Conservation (phyloP, 176 grass and related monocot genomes). For the Pontederia paniculata region DNA sequence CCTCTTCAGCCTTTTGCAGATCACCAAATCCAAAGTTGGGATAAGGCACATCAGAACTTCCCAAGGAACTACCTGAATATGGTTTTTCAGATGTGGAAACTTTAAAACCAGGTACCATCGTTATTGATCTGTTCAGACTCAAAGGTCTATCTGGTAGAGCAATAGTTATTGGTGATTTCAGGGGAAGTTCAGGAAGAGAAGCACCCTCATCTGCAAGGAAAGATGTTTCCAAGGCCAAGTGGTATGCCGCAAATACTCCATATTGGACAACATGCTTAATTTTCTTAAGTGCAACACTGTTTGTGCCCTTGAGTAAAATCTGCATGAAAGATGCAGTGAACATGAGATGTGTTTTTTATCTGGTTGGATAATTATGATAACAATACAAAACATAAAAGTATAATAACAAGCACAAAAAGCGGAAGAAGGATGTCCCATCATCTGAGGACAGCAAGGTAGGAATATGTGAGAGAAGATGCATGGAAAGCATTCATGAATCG, state of each 20-base stretch:
- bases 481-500: too few relatives aligned
- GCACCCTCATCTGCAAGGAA: constrained; percentile 99
- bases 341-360: not conserved
- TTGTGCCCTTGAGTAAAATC: constrained; percentile 87
- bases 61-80: constrained; percentile 29
- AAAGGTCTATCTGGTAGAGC: constrained; percentile 84
- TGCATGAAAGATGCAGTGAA: constrained; percentile 24
- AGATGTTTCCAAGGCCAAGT: constrained; percentile 94
- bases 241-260: constrained; percentile 98
- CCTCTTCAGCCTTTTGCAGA: constrained; percentile 19
- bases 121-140: constrained; percentile 74
- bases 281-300: constrained; percentile 81
- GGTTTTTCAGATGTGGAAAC: constrained; percentile 24
- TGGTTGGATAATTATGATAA: too few relatives aligned
- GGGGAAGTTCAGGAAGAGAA: constrained; percentile 85
- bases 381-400: too few relatives aligned
- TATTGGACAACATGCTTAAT: constrained; percentile 95
- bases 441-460: too few relatives aligned
- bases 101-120: constrained; percentile 44
- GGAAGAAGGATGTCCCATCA: too few relatives aligned
- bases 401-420: too few relatives aligned
- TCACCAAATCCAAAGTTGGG: constrained; percentile 19
- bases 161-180: constrained; percentile 78
- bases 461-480: too few relatives aligned
- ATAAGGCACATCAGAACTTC: constrained; percentile 21